Evolutionary conservation across 2,329 filamentous ascomycete genomes (phyloP), one percentile per base, ranked within the genome.

Genomic region (Cytospora piceicola): DNA sequence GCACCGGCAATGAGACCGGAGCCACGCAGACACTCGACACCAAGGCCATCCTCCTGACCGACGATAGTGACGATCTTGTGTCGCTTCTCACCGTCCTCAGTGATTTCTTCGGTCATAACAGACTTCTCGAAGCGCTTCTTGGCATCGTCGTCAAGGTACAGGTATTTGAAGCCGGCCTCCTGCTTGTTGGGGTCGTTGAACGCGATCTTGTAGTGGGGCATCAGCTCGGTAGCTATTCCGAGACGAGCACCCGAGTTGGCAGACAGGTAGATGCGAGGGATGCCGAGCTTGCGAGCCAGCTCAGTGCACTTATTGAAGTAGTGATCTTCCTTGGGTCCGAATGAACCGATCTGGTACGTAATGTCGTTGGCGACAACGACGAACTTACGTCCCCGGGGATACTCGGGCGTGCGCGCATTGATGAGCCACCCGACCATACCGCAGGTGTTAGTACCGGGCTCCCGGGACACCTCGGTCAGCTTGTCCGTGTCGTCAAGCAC

Each of bases 241-340:
- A 99, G 92, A 75, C 95, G 94, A 71, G 95, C 95, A 86, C 95
- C 95, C 67, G 95, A 99, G 86, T 99, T 99, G 77, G 95, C 95
- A 77, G 95, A 99, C 67, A 99, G 84, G 81, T 99, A 99, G 76
- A 99, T 94, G 72, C 95, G 92, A 29, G 95, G 95, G 73, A 99
- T 97, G 49, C 95, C 95, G 68, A 97, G 84, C 83, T 93, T 94
- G 73, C 94, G 90, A 69, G 95, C 95, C 71, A 97, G 85, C 80
- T 99, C 94, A 12, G 95, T 98, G 82, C 95, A 99, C 85, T 98
- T 97, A 85, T 96, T 86, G 88, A 99, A 99, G 88, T 97, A 99
- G 73, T 92, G 90, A 79, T 99, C 95, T 82, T 99, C 95, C 80
- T 90, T 90, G 51, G 95, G 95, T 61, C 95, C 95, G 77, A 99